A percentile compares a stretch with the other conserved stretches of the same genome.
phyloP scores from a whole-genome alignment of 495 filamentous ascomycete species.

The Echria macrotheca region DNA sequence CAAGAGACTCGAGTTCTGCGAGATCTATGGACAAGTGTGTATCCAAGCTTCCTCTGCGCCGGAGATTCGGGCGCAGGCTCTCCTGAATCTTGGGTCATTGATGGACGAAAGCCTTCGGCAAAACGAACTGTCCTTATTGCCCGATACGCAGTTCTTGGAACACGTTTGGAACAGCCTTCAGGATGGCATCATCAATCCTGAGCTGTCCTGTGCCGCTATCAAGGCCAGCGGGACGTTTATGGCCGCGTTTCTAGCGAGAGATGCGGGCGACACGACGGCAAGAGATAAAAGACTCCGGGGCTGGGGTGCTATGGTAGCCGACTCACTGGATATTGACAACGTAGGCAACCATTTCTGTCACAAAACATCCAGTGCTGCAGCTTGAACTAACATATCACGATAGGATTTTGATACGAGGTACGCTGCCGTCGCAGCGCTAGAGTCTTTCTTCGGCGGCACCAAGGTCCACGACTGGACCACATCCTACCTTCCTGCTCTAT shows the following conservation, averaged over 20 bases:
- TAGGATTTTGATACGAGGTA: slow-evolving; percentile 63
- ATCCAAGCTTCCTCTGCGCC: slow-evolving; percentile 18
- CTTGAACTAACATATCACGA: background rate
- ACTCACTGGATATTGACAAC: slow-evolving; percentile 38
- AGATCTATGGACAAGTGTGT: slow-evolving; percentile 23
- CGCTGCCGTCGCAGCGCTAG: slow-evolving; percentile 45
- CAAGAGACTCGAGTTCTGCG: slow-evolving; percentile 15
- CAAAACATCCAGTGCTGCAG: background rate
- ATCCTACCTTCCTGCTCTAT: slow-evolving; percentile 41
- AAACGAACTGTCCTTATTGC: no score
- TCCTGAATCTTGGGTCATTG: slow-evolving; percentile 31
- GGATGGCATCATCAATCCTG: slow-evolving; percentile 35
- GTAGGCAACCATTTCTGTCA: slow-evolving; percentile 33
- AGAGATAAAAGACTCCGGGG: slow-evolving; percentile 21
- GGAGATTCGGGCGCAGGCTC: slow-evolving; percentile 32
- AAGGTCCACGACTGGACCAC: background rate
- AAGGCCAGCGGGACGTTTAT: slow-evolving; percentile 40
- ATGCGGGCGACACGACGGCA: background rate
- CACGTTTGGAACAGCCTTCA: slow-evolving; percentile 30
- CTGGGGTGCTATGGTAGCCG: slow-evolving; percentile 42
- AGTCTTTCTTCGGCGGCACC: slow-evolving; percentile 25
- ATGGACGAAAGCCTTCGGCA: no score
- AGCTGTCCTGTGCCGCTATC: slow-evolving; percentile 40
- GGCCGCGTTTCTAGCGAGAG: slow-evolving; percentile 16
- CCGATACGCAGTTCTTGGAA: no score